Percentiles rank a stretch among this genome's conserved stretches.
Conservation (phyloP, 805 yeast species). For the Kodamaea jinghongensis region DNA sequence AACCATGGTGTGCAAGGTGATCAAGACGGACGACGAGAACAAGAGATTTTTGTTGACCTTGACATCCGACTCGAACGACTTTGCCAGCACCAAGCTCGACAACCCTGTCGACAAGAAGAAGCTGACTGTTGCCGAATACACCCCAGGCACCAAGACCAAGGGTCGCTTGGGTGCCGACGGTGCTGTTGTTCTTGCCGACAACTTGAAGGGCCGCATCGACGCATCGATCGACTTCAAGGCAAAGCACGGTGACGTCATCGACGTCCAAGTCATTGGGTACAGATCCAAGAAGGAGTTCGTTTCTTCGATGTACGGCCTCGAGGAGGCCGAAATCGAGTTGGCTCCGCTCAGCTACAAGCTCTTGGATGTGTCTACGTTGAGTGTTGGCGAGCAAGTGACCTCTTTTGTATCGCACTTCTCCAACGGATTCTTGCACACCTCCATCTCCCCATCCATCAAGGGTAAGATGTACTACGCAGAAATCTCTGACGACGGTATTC, state of each 20-base stretch:
- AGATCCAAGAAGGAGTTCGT: slow-evolving; percentile 68
- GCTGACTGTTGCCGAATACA: slow-evolving; percentile 47
- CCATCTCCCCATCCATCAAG: slow-evolving; percentile 62
- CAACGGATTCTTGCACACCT: slow-evolving; percentile 63
- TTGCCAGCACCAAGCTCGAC: slow-evolving; percentile 30
- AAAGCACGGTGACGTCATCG: slow-evolving; percentile 47
- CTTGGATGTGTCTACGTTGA: slow-evolving; percentile 40
- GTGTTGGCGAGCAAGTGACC: slow-evolving; percentile 48
- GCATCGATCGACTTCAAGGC: slow-evolving; percentile 55
- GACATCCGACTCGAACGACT: slow-evolving; percentile 24
- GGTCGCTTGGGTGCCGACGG: slow-evolving; percentile 30
- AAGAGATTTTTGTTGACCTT: slow-evolving; percentile 69
- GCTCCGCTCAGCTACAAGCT: slow-evolving; percentile 40
- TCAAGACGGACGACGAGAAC: slow-evolving; percentile 65
- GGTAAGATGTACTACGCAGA: slow-evolving; percentile 69
- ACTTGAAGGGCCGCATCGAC: slow-evolving; percentile 77
- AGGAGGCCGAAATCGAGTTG: slow-evolving; percentile 61
- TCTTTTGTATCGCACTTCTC: slow-evolving; percentile 67
- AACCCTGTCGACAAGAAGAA: slow-evolving; percentile 63
- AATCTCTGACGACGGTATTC: slow-evolving; percentile 51
- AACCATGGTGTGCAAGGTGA: slow-evolving; percentile 66
- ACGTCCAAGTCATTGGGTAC: slow-evolving; percentile 70
- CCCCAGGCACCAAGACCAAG: slow-evolving; percentile 59
- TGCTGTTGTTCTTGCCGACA: slow-evolving; percentile 71
- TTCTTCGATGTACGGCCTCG: slow-evolving; percentile 56